Base-by-base conservation (phyloP, 257 asterid genomes). In the Striga asiatica region DNA sequence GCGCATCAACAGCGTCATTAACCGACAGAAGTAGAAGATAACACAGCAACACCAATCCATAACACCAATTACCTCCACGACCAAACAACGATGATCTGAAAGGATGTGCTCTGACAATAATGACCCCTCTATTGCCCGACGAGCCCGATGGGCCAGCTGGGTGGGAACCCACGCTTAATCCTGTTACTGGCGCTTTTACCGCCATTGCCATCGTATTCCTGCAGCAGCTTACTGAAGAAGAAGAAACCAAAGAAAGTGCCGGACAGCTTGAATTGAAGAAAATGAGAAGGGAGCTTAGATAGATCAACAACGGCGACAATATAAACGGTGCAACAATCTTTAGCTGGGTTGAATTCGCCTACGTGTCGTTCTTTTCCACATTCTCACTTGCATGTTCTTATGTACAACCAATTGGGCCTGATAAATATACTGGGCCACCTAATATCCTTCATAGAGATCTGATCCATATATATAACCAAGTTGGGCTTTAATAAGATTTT, bases 171-270 rank as follows among this genome's bases (percentile, higher is more conserved):
- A 76, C 64, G 71, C 77, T 64, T 68, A 77, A 60, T 70, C 84
- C 80, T 52, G 86, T 50, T 8, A 73, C 50, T 31, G 81, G 83
- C 60, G 83, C 76, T 70, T 79, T 77, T 20, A 68, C 68, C 6
- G 94, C 93, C 89, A 85, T 79, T 25, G n/a, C 41, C 67, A 20
- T 58, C n/a, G n/a, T n/a, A n/a, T n/a, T n/a, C n/a, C n/a, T n/a
- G n/a, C n/a, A n/a, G n/a, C n/a, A n/a, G 71, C 76, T 71, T 70
- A 62, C 42, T 22, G 27, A 57, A 19, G 47, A 12, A 34, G 39
- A 22, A 11, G 25, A 16, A 23, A 23, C 12, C 38, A 4, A 10
- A 41, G 27, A 39, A 34, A 16, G 0, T 20, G 2, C 28, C 5
- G 23, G 49, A 22, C 11, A 0, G 50, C 31, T 52, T 16, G 21